These are phyloP conservation scores for Chrysochromulina parva DNA, from an alignment of 78 protist genomes.

Conservation along the genomic window DNA sequence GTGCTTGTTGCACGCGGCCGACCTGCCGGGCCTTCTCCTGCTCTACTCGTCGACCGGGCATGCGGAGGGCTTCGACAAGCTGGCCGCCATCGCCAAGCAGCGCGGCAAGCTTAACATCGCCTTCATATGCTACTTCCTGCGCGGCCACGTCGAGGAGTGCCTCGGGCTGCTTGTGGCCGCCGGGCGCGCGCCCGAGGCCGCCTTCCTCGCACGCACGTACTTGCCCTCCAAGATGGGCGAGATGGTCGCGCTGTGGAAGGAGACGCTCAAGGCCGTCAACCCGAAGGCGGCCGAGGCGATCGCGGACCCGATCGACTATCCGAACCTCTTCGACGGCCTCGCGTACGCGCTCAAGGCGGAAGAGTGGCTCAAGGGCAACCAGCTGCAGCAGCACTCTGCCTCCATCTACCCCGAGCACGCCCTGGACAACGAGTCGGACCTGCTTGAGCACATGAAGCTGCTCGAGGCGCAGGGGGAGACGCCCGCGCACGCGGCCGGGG, in stretches of 20 bases:
- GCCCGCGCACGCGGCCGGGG: too few relatives aligned
- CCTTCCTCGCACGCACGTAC: constrained; percentile 92
- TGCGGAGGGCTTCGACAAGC: constrained; percentile 32
- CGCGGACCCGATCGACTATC: constrained; percentile 76
- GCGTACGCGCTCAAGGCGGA: constrained; percentile 24
- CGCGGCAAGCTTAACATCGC: not conserved
- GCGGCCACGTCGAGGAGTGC: constrained; percentile 64
- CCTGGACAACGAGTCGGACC: not conserved
- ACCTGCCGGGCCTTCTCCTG: constrained; percentile 79
- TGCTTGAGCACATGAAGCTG: not conserved
- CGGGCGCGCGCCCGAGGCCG: constrained; percentile 86
- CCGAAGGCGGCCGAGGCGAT: constrained; percentile 47
- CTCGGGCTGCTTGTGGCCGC: constrained; percentile 65
- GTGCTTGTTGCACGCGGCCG: constrained; percentile 76
- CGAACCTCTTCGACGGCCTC: constrained; percentile 76
- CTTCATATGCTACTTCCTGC: constrained; percentile 30
- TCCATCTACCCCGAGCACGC: not conserved
- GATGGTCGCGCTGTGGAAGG: constrained; percentile 21
- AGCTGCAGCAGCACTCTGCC: not conserved
- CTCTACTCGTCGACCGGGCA: constrained; percentile 72
- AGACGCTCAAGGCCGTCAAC: constrained; percentile 2
- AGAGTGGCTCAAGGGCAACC: not conserved
- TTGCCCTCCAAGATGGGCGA: not conserved
- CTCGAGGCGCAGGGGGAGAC: not conserved
- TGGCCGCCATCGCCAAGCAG: constrained; percentile 22